Conservation (phyloP, 441 rosid species). For the Euphorbia celastroides region DNA sequence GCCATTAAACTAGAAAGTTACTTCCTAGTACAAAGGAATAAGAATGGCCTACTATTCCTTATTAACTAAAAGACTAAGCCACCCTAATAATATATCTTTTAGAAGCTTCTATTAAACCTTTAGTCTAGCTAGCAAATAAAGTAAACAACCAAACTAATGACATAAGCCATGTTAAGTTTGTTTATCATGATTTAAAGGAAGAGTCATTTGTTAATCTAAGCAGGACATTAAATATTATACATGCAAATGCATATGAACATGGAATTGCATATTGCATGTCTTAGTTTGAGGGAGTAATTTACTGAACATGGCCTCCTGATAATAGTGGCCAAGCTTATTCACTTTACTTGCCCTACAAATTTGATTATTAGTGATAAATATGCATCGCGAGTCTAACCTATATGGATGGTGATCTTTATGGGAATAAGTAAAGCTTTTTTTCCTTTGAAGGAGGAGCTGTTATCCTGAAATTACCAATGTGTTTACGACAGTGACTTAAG, state of each 20-base stretch:
- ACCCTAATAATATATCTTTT: too few relatives aligned
- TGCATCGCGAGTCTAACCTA: too few relatives aligned
- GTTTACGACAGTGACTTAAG: background rate
- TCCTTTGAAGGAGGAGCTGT: background rate
- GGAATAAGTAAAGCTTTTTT: background rate
- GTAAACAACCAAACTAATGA: too few relatives aligned
- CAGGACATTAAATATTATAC: background rate
- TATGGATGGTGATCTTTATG: background rate
- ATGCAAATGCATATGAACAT: background rate
- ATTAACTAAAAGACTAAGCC: too few relatives aligned
- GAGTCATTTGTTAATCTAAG: background rate
- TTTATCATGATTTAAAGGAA: background rate
- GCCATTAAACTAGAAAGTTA: too few relatives aligned
- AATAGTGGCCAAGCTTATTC: background rate
- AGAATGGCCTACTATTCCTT: too few relatives aligned
- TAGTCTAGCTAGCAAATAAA: too few relatives aligned
- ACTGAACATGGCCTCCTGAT: background rate
- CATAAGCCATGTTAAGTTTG: background rate
- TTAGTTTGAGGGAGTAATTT: background rate
- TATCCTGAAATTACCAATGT: background rate
- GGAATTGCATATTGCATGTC: background rate
- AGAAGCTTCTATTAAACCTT: too few relatives aligned
- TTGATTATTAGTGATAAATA: background rate
- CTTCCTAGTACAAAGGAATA: too few relatives aligned
- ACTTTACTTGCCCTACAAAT: too few relatives aligned